These are phyloP conservation scores for Saksenaea vasiformis DNA, from an alignment of 371 early-diverging fungal genomes.

Conservation along the genomic window DNA sequence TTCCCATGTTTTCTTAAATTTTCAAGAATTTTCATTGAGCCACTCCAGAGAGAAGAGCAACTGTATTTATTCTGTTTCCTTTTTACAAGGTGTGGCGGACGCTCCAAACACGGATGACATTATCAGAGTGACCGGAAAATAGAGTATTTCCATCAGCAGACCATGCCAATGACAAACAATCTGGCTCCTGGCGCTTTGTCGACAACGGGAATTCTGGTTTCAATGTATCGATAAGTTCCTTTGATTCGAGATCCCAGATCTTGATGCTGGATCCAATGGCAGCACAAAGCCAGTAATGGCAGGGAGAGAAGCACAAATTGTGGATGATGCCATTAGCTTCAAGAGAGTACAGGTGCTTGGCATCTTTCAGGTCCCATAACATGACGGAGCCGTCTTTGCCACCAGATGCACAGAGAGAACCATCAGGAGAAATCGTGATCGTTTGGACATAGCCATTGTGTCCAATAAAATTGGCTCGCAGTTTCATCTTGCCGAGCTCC, in stretches of 20 bases:
- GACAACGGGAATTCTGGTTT: conserved; percentile 72
- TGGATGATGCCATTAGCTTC: conserved; percentile 89
- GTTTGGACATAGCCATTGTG: conserved; percentile 92
- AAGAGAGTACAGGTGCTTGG: conserved; percentile 94
- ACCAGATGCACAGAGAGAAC: conserved; percentile 95
- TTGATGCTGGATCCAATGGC: conserved; percentile 89
- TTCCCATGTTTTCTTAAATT: too few relatives aligned
- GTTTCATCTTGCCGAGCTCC: conserved; percentile 90
- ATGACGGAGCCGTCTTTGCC: conserved; percentile 95
- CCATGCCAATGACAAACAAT: conserved; percentile 90
- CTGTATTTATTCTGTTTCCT: neutral
- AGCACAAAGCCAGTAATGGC: conserved; percentile 97
- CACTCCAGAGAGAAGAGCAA: too few relatives aligned
- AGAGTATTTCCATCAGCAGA: conserved; percentile 92
- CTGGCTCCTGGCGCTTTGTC: conserved; percentile 66
- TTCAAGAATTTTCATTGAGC: too few relatives aligned
- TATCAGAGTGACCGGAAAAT: conserved; percentile 93
- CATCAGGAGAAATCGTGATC: conserved; percentile 94
- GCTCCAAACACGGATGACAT: conserved; percentile 84
- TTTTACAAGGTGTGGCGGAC: neutral
- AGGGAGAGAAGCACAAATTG: conserved; percentile 92
- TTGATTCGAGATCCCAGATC: conserved; percentile 96
- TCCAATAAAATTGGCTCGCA: conserved; percentile 93
- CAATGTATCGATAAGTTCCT: conserved; percentile 87
- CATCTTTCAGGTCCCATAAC: conserved; percentile 97